Evolutionary conservation across 169 alveolate genomes (phyloP), one percentile per base, ranked within the genome.

Genomic region (Plasmodium sp.): DNA sequence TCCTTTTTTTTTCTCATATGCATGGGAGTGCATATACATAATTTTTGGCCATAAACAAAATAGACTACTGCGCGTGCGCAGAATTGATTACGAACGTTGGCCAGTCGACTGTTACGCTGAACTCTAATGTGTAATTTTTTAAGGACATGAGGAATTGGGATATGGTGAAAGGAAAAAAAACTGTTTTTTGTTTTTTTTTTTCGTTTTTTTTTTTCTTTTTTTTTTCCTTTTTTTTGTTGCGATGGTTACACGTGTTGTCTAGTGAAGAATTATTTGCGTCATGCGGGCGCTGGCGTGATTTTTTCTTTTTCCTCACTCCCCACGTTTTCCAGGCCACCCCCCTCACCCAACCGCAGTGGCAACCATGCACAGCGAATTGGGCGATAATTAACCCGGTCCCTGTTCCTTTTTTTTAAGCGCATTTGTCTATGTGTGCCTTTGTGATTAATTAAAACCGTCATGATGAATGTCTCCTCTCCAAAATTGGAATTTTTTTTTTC

Each of bases 21-120:
- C 84, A 79, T 79, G 67, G 54, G 84, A 79, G 84, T 79, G 84
- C 84, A 79, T 79, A 67, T 22, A 9, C 1, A 67, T 31, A 67
- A 67, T 67, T 67, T 67, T n/a, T 67, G 0, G 27, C 41, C 39
- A 31, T 67, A 67, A 22, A 27, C 77, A 67, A 67, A 67, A 27
- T 67, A 31, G 77, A 67, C 43, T 67, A 67, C 39, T 22, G 43
- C 27, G n/a, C 43, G n/a, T 67, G 77, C 77, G 43, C 39, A 18
- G 77, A 67, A 67, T 67, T 67, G 0, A n/a, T 67, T 31, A 67
- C 77, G 39, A 27, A n/a, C 39, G 39, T 31, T 18, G 39, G 43
- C 77, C 41, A 67, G 39, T 27, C 77, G n/a, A 51, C 62, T 51
- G 62, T 51, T 51, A 51, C 62, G 16, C 22, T 51, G 9, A 67